Evolutionary conservation across 2,329 filamentous ascomycete species (phyloP), one percentile per base, ranked within the genome.

Genomic region (Colletotrichum paranaense): DNA sequence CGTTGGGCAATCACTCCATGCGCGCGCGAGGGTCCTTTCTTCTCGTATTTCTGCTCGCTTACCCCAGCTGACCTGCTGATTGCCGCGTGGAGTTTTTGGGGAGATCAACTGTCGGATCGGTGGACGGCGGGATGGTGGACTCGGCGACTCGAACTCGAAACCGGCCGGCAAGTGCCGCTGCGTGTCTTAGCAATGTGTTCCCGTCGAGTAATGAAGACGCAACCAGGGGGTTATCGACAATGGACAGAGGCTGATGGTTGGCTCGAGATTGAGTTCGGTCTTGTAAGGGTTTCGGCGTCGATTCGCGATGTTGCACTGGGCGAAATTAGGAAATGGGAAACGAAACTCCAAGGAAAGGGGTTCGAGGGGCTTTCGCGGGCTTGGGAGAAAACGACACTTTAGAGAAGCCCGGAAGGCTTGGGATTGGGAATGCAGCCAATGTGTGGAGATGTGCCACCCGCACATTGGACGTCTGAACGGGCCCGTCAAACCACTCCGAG

Each of bases 131-230:
- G 67, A 57, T 35, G 24, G 42, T 60, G 56, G 63, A 67, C 35
- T 65, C 55, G 67, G 67, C 67, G 60, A 59, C 63, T 71, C 60
- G 71, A 71, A 66, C 67, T 69, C 71, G 60, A 71, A 70, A 71
- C 67, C 56, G 71, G 38, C 49, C 67, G 71, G 71, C 49, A 73
- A 66, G 60, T 71, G 46, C 71, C 71, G 60, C 67, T 72, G 68
- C 52, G 62, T 68, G 57, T 62, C 63, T 73, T 66, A 30, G 60
- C 67, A 65, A 49, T 70, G 70, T 46, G 67, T 71, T 62, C 24
- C 19, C 59, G n/a, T 32, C 7, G 52, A 52, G 16, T 52, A 57
- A 55, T 30, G 19, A 49, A 19, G 19, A n/a, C 8, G 42, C 42
- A 49, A 49, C 19, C 42, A 49, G 42, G 42, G 6, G 42, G 7